phyloP scores from a whole-genome alignment of 2,329 filamentous ascomycete genomes.

The Teratosphaeriaceae sp. region DNA sequence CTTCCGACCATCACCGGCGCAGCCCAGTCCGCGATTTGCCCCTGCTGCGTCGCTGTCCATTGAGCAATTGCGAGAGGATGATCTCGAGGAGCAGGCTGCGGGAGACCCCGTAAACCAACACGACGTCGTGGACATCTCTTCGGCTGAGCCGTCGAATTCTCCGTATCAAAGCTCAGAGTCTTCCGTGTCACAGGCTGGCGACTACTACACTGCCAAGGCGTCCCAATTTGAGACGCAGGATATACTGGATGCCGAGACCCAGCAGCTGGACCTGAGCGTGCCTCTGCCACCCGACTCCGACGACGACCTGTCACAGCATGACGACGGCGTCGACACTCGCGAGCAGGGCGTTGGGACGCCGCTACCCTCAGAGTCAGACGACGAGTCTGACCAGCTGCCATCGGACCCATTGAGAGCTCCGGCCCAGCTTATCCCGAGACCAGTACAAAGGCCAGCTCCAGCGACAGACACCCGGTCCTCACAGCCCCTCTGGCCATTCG shows the following conservation, averaged over 20 bases:
- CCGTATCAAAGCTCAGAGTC: constrained; percentile 2
- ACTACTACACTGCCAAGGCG: background rate
- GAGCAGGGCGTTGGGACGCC: constrained; percentile 22
- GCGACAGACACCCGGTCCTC: background rate
- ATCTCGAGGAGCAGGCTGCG: background rate
- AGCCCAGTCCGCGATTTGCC: background rate
- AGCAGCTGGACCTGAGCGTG: constrained; percentile 23
- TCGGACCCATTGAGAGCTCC: background rate
- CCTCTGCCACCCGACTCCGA: constrained; percentile 19
- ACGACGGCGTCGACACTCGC: constrained; percentile 18
- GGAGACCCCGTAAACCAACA: background rate
- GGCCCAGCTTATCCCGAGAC: background rate
- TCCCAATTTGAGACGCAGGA: constrained; percentile 26
- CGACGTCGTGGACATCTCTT: constrained; percentile 1
- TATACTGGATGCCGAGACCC: constrained; percentile 26
- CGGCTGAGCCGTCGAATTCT: constrained; percentile 5
- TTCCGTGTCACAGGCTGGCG: background rate
- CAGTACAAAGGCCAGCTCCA: background rate
- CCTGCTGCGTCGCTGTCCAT: background rate
- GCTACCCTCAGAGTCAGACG: constrained; percentile 15
- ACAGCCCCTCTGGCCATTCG: background rate
- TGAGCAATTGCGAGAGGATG: background rate
- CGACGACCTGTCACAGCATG: background rate
- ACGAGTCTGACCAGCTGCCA: constrained; percentile 5
- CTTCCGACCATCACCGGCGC: constrained; percentile 1